These are phyloP conservation scores for Linderniella brevidens DNA, from an alignment of 257 asterid species.

Conservation along the genomic window DNA sequence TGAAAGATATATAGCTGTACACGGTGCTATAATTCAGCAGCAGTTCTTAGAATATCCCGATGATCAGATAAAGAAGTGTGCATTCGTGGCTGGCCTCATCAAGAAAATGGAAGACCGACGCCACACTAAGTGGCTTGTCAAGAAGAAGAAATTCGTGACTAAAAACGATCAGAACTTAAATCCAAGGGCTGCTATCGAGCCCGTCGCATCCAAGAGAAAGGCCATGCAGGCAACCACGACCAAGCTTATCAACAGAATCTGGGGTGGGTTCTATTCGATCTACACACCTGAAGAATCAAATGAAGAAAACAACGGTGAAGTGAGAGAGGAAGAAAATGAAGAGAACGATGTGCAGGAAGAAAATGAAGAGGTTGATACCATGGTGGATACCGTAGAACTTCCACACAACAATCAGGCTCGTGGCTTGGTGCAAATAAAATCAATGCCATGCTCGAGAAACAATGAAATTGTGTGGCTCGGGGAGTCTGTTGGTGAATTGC, in stretches of 20 bases:
- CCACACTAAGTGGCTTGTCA: constrained; percentile 86
- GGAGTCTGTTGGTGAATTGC: constrained; percentile 34
- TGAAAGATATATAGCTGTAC: constrained; percentile 81
- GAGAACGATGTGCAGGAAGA: no score
- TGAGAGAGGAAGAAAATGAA: constrained; percentile 39
- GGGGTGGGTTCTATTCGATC: constrained; percentile 89
- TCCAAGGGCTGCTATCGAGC: constrained; percentile 75
- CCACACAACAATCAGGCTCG: constrained; percentile 21
- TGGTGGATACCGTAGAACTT: constrained; percentile 27
- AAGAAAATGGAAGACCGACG: constrained; percentile 85
- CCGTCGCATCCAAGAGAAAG: constrained; percentile 60
- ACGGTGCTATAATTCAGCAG: constrained; percentile 89
- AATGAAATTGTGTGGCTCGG: constrained; percentile 57
- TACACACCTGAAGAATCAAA: constrained; percentile 49
- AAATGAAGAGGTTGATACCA: constrained; percentile 48
- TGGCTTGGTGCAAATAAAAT: constrained; percentile 17
- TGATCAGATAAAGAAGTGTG: constrained; percentile 45
- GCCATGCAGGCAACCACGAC: constrained; percentile 97
- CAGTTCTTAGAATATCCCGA: constrained; percentile 84
- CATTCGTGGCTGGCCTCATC: constrained; percentile 55
- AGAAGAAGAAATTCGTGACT: constrained; percentile 59
- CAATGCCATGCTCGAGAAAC: constrained; percentile 23
- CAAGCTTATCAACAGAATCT: constrained; percentile 63
- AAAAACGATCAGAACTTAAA: constrained; percentile 43
- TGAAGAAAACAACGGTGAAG: constrained; percentile 28